Base-by-base conservation (phyloP, 2,329 filamentous ascomycete genomes). In the Stachybotrys chartarum region DNA sequence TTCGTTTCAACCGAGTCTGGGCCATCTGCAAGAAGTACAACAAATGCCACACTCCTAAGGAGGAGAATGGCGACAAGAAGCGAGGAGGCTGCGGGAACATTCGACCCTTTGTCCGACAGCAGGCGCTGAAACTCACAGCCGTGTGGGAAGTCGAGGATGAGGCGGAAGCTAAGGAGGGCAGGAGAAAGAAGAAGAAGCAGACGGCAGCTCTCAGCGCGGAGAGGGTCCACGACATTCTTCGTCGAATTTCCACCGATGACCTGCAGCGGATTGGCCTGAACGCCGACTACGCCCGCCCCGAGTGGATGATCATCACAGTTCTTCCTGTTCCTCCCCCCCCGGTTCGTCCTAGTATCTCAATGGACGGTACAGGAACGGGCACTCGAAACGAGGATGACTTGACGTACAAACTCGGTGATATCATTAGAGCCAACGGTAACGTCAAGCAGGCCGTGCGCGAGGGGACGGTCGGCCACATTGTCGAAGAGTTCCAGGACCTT, bases 371-470 rank as follows among this genome's bases (percentile, higher is more conserved):
- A 48, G 89, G 90, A 54, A 90, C 90, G 61, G 94, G 94, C 60
- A 86, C 93, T 78, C 88, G 94, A 60, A 94, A 94, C 69, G 94
- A 99, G 75, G 94, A 99, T 71, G 95, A 99, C 79, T 82, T 99
- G 81, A 99, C 94, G 0, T 99, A 97, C 82, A 99, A 99, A 76
- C 80, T 99, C 35, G 92, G 92, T 66, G 94, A 99, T 73, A 97
- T 99, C 66, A 94, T 99, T 64, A 91, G 94, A 62, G 93, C 94
- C 64, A 99, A 99, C 75, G 88, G 89, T 63, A 97, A 96, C 65
- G 92, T 99, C 55, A 86, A 90, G 63, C 87, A 94, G 63, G 94
- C 91, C 57, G 90, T 96, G 65, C 85, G 90, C 57, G 91, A 97
- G 71, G 94, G 94, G 56, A 92, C 92, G 4, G 91, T 94, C 1